Evolutionary conservation across 2,329 filamentous ascomycete genomes (phyloP).

Genomic region (Drechslerella dactyloides): DNA sequence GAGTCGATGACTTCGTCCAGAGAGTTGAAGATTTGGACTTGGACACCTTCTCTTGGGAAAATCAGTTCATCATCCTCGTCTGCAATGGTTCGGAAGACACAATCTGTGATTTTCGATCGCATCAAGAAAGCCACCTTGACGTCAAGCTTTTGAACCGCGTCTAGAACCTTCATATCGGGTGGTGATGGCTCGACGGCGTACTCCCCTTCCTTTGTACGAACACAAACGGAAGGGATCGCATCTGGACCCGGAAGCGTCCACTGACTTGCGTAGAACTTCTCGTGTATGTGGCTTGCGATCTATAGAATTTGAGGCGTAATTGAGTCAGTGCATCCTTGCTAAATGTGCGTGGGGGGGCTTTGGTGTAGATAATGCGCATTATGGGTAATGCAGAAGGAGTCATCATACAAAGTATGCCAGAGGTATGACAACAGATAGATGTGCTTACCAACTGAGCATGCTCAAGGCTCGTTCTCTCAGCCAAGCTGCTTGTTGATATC

Average conservation of each 20-base stretch:
- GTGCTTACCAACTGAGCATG: constrained; percentile 1
- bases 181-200: constrained; percentile 18
- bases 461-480: not conserved
- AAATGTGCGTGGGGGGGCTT: not conserved
- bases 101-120: constrained; percentile 20
- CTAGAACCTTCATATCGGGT: constrained; percentile 13
- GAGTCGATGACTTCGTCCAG: constrained; percentile 16
- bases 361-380: not conserved
- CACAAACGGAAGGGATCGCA: constrained; percentile 6
- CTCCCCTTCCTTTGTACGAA: constrained; percentile 6
- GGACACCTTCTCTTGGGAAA: constrained; percentile 17
- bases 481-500: not conserved
- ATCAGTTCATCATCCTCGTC: constrained; percentile 10
- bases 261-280: constrained; percentile 14
- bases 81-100: constrained; percentile 13
- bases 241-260: not conserved
- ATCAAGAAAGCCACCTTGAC: constrained; percentile 28
- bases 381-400: too few species aligned
- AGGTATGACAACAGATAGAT: too few species aligned
- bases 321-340: not conserved
- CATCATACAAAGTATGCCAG: too few species aligned
- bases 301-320: not conserved
- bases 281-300: constrained; percentile 22
- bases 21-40: constrained; percentile 22
- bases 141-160: constrained; percentile 14